Base-by-base conservation (phyloP, 345 rosid genomes). In the Arabidopsis suecica region DNA sequence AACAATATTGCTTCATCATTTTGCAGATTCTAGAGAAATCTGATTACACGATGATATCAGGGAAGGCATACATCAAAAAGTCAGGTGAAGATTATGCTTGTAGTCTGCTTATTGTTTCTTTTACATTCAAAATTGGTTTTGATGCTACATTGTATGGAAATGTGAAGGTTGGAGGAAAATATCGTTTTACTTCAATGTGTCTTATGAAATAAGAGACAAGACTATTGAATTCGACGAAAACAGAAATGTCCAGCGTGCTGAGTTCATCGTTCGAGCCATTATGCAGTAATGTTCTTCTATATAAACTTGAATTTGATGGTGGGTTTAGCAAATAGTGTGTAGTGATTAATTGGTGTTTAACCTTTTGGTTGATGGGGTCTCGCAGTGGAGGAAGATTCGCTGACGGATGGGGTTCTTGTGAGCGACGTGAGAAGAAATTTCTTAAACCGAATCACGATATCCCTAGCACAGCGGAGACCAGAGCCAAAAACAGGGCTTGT, bases 391-490 rank as follows among this genome's bases (percentile, higher is more conserved):
- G 96, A 36, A 86, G 97, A 79, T 92, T 88, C 56, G 87, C 96
- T 51, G 97, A 95, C 63, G 98, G 99, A 54, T 89, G 99, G 99
- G 97, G 97, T 33, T 95, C 99, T 6, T 95, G 93, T 74, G 97
- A 95, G 55, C 84, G 89, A 61, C 88, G 89, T 28, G 97, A 90
- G 85, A 92, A 92, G 86, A 88, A 86, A 72, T 92, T 92, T 80
- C 49, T 67, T 10, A 89, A 90, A 80, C 98, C 98, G 65, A 95
- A 92, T 84, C 91, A 92, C 36, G 99, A 90, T 65, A 85, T 92
- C 30, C 99, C 97, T 5, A 89, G 93, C 64, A 92, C 98, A 5
- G 98, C 97, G 32, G 98, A 95, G 81, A 95, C 99, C 14, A 86
- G 98, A 82, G 97, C 99, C 30, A 92, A 90, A 82, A 92, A 90